Evolutionary conservation across 768 basidiomycete species (phyloP), one percentile per base, ranked within the genome.

Genomic region (Tulasnella sp.): DNA sequence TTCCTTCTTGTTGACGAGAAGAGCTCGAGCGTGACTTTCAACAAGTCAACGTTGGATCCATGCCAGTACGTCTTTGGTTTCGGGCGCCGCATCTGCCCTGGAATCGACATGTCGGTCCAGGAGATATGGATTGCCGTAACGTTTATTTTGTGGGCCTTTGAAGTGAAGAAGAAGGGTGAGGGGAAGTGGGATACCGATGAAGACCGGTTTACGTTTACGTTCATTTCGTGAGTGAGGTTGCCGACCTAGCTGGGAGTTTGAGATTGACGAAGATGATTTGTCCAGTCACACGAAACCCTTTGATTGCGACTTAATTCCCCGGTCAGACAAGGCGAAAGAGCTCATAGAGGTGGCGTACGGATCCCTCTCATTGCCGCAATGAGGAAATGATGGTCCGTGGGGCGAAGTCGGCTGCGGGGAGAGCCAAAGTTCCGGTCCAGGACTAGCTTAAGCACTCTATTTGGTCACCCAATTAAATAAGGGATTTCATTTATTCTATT

Each of bases 81-180:
- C 39, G 75, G 75, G 7, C 55, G 75, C 10, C 75, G 75, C 42
- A 76, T 76, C 37, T 76, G 75, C 55, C 75, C 48, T 4, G 75
- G 75, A 11, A 67, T 76, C 42, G 39, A 51, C 9, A 39, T 76
- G 29, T 46, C 75, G n/a, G 40, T 55, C 18, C 51, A 44, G n/a
- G 73, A 35, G 20, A 35, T 44, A 55, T 74, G 73, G 73, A 40
- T 74, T 55, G 44, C 51, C 9, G 29, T 74, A 18, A 46, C 37
- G 7, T 48, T 32, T 13, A n/a, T 74, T 44, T 32, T 74, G 15
- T 42, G 44, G 32, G 44, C 40, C 2, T 74, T 74, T 32, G 73
- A 74, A 44, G n/a, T 74, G 3, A 67, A 67, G 11, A 67, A 35
- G 61, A 67, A 26, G 32, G 61, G 61, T 16, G 61, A 20, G 18